Evolutionary conservation across 495 filamentous ascomycete species (phyloP).

Genomic region (Stereocaulon alpinum): DNA sequence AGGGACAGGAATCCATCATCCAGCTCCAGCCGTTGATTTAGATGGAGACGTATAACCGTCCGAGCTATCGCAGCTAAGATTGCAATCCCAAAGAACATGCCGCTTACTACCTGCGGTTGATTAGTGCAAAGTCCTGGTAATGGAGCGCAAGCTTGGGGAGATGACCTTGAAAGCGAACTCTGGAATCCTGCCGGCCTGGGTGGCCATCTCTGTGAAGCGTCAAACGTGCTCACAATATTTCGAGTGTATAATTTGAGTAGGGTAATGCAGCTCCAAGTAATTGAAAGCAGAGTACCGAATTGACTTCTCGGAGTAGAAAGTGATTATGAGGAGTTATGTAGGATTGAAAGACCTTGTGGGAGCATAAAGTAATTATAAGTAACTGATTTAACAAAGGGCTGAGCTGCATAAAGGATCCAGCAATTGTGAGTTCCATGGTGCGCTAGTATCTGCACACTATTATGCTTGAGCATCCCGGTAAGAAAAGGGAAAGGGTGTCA

Average conservation of each 20-base stretch:
- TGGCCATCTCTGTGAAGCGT: neutral
- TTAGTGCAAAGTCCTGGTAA: neutral
- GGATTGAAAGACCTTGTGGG: neutral
- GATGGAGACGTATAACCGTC: conserved; percentile 3
- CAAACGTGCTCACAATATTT: neutral
- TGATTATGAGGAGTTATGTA: neutral
- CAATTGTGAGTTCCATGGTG: neutral
- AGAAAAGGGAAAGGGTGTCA: neutral
- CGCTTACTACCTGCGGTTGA: conserved; percentile 5
- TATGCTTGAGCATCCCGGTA: neutral
- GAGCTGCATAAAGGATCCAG: neutral
- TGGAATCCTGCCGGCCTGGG: neutral
- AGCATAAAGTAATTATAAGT: neutral
- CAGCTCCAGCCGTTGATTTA: conserved; percentile 4
- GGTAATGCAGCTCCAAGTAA: neutral
- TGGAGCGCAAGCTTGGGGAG: neutral
- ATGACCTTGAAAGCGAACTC: conserved; percentile 11
- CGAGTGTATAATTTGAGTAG: neutral
- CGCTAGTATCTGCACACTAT: neutral
- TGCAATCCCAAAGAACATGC: conserved; percentile 8
- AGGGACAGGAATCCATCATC: conserved; percentile 16
- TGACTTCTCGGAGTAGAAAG: neutral
- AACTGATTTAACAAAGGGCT: neutral
- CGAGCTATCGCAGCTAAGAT: conserved; percentile 4
- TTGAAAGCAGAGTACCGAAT: neutral